Evolutionary conservation across 2,329 filamentous ascomycete genomes (phyloP).

Genomic region (Trichoderma sp.): DNA sequence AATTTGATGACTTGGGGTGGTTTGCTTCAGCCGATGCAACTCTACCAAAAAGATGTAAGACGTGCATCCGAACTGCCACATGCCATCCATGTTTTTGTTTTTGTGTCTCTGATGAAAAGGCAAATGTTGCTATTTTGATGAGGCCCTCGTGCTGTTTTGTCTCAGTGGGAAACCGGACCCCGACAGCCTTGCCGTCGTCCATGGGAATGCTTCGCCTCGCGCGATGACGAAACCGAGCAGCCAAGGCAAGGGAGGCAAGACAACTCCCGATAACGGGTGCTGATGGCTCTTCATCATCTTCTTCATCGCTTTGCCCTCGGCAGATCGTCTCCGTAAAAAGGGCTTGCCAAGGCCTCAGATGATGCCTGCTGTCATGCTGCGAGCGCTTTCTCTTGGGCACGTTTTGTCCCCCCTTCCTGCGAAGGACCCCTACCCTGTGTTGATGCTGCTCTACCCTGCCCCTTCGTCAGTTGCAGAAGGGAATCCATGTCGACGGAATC

Average conservation of each 20-base stretch:
- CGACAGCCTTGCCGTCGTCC: no score
- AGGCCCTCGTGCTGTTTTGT: not conserved
- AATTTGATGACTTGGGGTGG: not conserved
- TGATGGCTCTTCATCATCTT: no score
- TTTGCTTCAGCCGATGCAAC: not conserved
- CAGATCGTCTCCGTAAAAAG: slow-evolving; percentile 8
- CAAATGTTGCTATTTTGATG: not conserved
- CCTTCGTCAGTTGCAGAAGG: not conserved
- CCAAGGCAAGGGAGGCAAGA: not conserved
- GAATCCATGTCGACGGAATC: slow-evolving; percentile 6
- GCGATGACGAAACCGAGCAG: not conserved
- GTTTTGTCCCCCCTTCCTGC: slow-evolving; percentile 1
- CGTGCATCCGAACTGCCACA: not conserved
- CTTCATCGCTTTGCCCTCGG: not conserved
- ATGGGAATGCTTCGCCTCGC: not conserved
- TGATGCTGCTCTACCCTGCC: not conserved
- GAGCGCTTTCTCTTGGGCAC: not conserved
- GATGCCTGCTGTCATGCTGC: not conserved
- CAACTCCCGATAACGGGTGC: no score
- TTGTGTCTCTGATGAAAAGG: not conserved
- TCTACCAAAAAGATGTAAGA: not conserved
- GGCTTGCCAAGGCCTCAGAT: slow-evolving; percentile 14
- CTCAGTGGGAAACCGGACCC: not conserved
- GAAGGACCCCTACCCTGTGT: no score
- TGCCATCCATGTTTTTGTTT: not conserved